Evolutionary conservation across 1,284 basidiomycete species (phyloP).

Genomic region (Golubevia pallescens): DNA sequence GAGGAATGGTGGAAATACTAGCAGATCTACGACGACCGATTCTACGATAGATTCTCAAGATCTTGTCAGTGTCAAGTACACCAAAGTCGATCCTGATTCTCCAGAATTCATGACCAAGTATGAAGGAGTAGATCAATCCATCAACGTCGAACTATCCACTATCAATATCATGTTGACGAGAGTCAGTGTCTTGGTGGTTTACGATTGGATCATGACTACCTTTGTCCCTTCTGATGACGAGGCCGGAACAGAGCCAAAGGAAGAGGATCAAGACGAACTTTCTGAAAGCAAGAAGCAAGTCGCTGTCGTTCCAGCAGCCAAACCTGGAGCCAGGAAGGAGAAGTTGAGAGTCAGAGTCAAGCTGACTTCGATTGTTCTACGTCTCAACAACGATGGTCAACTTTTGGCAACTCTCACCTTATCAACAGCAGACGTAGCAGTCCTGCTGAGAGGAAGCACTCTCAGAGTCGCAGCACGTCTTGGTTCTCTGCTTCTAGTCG

Average conservation of each 20-base stretch:
- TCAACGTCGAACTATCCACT: slow-evolving; percentile 89
- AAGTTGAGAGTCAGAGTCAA: slow-evolving; percentile 85
- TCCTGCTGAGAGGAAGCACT: slow-evolving; percentile 77
- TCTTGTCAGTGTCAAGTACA: slow-evolving; percentile 83
- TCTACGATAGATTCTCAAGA: slow-evolving; percentile 65
- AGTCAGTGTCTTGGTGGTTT: slow-evolving; percentile 87
- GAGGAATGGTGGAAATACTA: not conserved
- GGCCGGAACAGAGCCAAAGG: not conserved
- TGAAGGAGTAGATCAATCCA: slow-evolving; percentile 85
- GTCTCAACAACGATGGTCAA: slow-evolving; percentile 78
- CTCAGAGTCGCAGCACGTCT: slow-evolving; percentile 83
- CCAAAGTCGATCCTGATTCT: slow-evolving; percentile 79
- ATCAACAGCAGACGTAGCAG: slow-evolving; percentile 86
- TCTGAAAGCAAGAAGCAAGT: not conserved
- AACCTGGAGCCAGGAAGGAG: slow-evolving; percentile 52
- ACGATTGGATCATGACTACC: slow-evolving; percentile 98
- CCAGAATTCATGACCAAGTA: slow-evolving; percentile 84
- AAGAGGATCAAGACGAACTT: not conserved
- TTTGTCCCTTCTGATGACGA: slow-evolving; percentile 70
- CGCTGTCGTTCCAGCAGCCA: not conserved
- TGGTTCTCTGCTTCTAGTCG: slow-evolving; percentile 82
- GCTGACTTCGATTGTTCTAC: slow-evolving; percentile 83
- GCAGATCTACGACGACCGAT: slow-evolving; percentile 4
- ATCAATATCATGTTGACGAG: slow-evolving; percentile 89
- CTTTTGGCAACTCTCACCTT: slow-evolving; percentile 85